These are phyloP conservation scores for Artemisia argyi DNA, from an alignment of 129 eudicot genomes.

Conservation along the genomic window DNA sequence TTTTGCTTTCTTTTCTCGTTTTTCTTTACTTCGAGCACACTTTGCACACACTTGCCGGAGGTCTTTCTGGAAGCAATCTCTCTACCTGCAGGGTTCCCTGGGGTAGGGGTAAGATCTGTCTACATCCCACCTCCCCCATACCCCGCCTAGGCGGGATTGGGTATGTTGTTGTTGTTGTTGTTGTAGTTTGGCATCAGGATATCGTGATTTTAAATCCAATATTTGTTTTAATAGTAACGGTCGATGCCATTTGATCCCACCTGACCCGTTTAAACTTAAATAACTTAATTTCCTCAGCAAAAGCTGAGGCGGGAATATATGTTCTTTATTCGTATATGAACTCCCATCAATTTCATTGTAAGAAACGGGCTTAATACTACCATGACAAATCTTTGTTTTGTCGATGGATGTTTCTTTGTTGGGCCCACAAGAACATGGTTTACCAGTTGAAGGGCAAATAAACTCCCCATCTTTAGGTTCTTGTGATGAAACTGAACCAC, in stretches of 20 bases:
- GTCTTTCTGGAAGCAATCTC: too few relatives aligned
- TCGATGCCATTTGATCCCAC: conserved; percentile 86
- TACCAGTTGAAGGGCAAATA: conserved; percentile 93
- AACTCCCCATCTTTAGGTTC: conserved; percentile 43
- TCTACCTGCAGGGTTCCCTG: too few relatives aligned
- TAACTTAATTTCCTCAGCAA: conserved; percentile 47
- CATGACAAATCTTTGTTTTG: conserved; percentile 19
- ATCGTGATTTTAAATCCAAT: conserved; percentile 65
- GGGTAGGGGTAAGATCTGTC: too few relatives aligned
- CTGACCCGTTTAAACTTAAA: conserved; percentile 60
- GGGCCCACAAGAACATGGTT: conserved; percentile 87
- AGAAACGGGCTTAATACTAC: conserved; percentile 45
- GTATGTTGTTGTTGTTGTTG: too few relatives aligned
- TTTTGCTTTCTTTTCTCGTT: too few relatives aligned
- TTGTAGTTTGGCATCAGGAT: conserved; percentile 73
- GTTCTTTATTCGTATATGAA: conserved; percentile 71
- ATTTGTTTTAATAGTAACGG: conserved; percentile 67
- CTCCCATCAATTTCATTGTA: conserved; percentile 81
- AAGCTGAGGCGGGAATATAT: conserved; percentile 95
- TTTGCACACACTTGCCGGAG: too few relatives aligned
- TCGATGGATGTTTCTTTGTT: conserved; percentile 29
- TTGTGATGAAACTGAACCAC: conserved; percentile 24
- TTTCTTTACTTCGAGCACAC: too few relatives aligned
- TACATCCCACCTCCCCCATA: too few relatives aligned
- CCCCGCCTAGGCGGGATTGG: too few relatives aligned